phyloP scores from a whole-genome alignment of 192 early-diverging fungal genomes.

The Chytriomyces sp. region DNA sequence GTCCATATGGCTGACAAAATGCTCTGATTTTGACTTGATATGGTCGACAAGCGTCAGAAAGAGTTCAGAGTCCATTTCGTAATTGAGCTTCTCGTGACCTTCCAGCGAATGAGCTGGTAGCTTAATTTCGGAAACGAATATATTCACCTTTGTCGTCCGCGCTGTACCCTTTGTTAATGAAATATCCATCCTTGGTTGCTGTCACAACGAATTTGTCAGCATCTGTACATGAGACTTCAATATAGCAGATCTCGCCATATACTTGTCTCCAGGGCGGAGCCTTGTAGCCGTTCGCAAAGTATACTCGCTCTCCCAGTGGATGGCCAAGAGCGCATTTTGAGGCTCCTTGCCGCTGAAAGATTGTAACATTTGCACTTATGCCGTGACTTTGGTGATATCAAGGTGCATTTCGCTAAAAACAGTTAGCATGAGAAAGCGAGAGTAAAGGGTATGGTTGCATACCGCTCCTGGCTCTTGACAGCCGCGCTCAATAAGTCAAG shows the following conservation, averaged over 20 bases:
- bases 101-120: neutral
- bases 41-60: slow-evolving; percentile 55
- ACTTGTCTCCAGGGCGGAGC: slow-evolving; percentile 68
- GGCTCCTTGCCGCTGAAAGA: slow-evolving; percentile 47
- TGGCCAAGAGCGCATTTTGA: slow-evolving; percentile 45
- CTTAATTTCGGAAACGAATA: neutral
- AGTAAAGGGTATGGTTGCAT: neutral
- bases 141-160: slow-evolving; percentile 52
- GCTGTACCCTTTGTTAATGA: slow-evolving; percentile 60
- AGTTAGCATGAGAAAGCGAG: slow-evolving; percentile 1
- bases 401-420: slow-evolving; percentile 46
- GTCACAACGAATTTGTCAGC: slow-evolving; percentile 55
- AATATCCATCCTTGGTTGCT: slow-evolving; percentile 59
- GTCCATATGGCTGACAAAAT: slow-evolving; percentile 53
- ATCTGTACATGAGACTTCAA: slow-evolving; percentile 51
- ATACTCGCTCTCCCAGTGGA: slow-evolving; percentile 67
- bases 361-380: slow-evolving; percentile 58
- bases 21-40: slow-evolving; percentile 39
- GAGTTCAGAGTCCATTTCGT: slow-evolving; percentile 49
- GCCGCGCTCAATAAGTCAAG: slow-evolving; percentile 51
- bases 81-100: slow-evolving; percentile 60
- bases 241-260: slow-evolving; percentile 59
- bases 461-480: slow-evolving; percentile 49
- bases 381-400: slow-evolving; percentile 49
- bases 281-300: slow-evolving; percentile 62